Evolutionary conservation across 108 stramenopile genomes (phyloP), one percentile per base, ranked within the genome.

Genomic region (Parietichytrium sp.): DNA sequence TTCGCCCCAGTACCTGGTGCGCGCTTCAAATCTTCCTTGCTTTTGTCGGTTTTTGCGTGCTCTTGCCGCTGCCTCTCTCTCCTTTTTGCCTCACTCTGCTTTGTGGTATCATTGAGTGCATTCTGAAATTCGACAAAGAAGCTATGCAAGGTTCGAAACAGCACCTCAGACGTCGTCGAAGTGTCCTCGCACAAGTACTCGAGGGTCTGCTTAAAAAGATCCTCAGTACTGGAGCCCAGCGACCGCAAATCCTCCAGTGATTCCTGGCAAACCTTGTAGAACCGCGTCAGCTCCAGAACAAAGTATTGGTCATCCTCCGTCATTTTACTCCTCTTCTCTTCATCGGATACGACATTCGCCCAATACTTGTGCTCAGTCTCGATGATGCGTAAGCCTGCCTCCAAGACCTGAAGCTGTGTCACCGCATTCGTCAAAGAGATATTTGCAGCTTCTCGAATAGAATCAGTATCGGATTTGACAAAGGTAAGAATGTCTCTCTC

Each of bases 111-210:
- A 20, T 72, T 72, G 6, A 72, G 61, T 0, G 61, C 61, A 47
- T 45, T 33, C 61, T 72, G 38, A 45, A 72, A 72, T n/a, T 72
- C 61, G n/a, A 42, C 61, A 2, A 72, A 72, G 3, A 72, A 72
- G 29, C 61, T 42, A n/a, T 72, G 61, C 61, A 72, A 25, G 38
- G 20, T 72, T 16, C 61, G 61, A 38, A 72, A 72, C 10, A 72
- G 61, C 38, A 25, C 25, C 42, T 72, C 61, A n/a, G 61, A 72
- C 33, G 61, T 72, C 42, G 61, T 72, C 33, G 61, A 0, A 16
- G 38, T 42, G 61, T 72, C 61, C 42, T 72, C 61, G 33, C 61
- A 72, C 36, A 72, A 72, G 61, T 72, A 72, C 38, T 72, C 61
- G 23, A 72, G n/a, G 6, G 45, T 42, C 33, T 33, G 0, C 2